Conservation (phyloP, 805 yeast species). For the Naumovozyma baii region DNA sequence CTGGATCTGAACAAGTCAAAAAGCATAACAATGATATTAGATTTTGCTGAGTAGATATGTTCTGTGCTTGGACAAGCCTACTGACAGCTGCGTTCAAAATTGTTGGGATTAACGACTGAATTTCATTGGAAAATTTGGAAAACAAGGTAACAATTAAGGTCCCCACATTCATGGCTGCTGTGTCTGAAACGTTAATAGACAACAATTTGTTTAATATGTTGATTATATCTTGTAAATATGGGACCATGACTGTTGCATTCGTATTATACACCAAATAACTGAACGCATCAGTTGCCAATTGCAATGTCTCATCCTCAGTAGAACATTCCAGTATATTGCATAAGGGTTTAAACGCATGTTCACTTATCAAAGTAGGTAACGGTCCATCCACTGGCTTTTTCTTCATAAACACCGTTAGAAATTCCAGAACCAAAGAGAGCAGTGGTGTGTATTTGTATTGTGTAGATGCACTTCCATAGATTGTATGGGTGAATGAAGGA, state of each 20-base stretch:
- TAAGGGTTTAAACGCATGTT: conserved; percentile 21
- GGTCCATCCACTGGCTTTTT: conserved; percentile 21
- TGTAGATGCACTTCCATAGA: conserved; percentile 17
- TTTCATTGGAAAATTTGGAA: conserved; percentile 38
- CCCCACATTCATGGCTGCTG: conserved; percentile 74
- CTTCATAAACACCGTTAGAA: conserved; percentile 23
- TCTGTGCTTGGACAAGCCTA: conserved; percentile 57
- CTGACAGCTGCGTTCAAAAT: conserved; percentile 66
- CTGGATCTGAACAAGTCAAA: conserved; percentile 53
- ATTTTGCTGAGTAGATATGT: conserved; percentile 67
- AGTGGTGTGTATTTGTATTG: conserved; percentile 44
- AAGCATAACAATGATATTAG: conserved; percentile 67
- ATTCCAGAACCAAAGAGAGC: conserved; percentile 33
- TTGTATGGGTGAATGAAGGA: conserved; percentile 39
- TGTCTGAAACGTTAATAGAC: conserved; percentile 62
- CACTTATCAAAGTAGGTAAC: conserved; percentile 21
- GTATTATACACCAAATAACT: conserved; percentile 45
- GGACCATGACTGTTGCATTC: conserved; percentile 14
- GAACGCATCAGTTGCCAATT: conserved; percentile 66
- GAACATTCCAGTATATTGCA: conserved; percentile 30
- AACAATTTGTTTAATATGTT: conserved; percentile 55
- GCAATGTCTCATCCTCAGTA: conserved; percentile 69
- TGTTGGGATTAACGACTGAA: conserved; percentile 34
- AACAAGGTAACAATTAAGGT: conserved; percentile 51
- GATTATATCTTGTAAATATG: conserved; percentile 28